Evolutionary conservation across 768 basidiomycete species (phyloP), one percentile per base, ranked within the genome.

Genomic region (Clathrus columnatus): DNA sequence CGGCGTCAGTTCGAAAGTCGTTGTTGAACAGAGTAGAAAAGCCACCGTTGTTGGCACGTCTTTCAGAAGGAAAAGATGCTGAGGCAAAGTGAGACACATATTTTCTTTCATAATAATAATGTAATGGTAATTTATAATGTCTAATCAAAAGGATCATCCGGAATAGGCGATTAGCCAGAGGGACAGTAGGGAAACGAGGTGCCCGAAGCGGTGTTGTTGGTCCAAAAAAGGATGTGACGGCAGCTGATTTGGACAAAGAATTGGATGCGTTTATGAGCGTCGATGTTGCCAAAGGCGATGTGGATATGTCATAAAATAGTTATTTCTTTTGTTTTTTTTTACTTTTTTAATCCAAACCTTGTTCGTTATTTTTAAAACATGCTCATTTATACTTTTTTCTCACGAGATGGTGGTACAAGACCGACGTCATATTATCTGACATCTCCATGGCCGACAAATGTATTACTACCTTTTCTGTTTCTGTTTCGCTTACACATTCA

Each of bases 181-280:
- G n/a, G n/a, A 32, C n/a, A 28, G 57, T 58, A 54, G 69, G 69
- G 50, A 69, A 69, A 23, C 65, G 68, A 48, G 71, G 70, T 7
- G 67, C 66, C 58, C 59, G 63, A 57, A 61, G 59, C 64, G 45
- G 69, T 57, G 11, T 68, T 68, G 51, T 63, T 24, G 59, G 51
- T 26, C 29, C 23, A 63, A 71, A 76, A 63, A 82, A 83, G 69
- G 75, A 79, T 3, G 83, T 88, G 69, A 87, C 87, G 1, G 87
- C 81, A 7, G 86, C 84, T 56, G 88, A 95, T 61, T 70, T 96
- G 57, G 92, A 96, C 67, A 83, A 79, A 67, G 92, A 96, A 69
- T 67, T 96, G 57, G 92, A 96, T 61, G 80, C 84, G 2, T 90
- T 89, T 62, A 88, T 91, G 88, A 81, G 78, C 7, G 85, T 85